A percentile compares a stretch with the other conserved stretches of the same genome.
Evolutionary conservation across 352 stramenopile genomes (phyloP).

Genomic region (Phytophthora kernoviae): DNA sequence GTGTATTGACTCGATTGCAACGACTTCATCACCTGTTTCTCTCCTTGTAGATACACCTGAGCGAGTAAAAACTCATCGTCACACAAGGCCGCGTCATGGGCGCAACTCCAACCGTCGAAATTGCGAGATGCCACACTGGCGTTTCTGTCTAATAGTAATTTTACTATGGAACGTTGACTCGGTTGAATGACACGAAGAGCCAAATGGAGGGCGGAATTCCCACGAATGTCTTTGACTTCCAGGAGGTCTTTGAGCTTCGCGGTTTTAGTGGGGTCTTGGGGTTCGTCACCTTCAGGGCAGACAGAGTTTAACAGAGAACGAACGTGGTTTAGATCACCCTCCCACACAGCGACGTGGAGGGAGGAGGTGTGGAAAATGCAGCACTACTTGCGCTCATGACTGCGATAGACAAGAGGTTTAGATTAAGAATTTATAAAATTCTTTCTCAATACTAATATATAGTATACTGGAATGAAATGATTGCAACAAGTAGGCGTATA

Average conservation of each 20-base stretch:
- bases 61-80: constrained; percentile 81
- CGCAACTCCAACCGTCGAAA: constrained; percentile 69
- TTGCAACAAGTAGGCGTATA: too few species aligned
- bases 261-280: constrained; percentile 3
- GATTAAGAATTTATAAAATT: too few species aligned
- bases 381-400: neutral
- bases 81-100: constrained; percentile 74
- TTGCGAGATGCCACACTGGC: constrained; percentile 40
- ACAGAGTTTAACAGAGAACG: constrained; percentile 35
- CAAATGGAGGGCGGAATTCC: constrained; percentile 79
- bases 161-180: constrained; percentile 60
- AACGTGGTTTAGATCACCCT: constrained; percentile 52
- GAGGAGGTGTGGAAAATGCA: constrained; percentile 12
- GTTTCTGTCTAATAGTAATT: constrained; percentile 54
- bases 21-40: constrained; percentile 63
- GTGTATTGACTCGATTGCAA: constrained; percentile 54
- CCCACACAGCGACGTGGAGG: constrained; percentile 78
- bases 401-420: too few species aligned
- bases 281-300: constrained; percentile 17
- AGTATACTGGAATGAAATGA: too few species aligned
- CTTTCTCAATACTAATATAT: too few species aligned
- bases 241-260: constrained; percentile 43
- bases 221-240: constrained; percentile 58
- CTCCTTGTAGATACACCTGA: constrained; percentile 61
- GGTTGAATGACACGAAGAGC: constrained; percentile 71